Percentiles rank a stretch among this genome's conserved stretches.
phyloP scores from a whole-genome alignment of 805 yeast species.

The Wickerhamomyces alni region DNA sequence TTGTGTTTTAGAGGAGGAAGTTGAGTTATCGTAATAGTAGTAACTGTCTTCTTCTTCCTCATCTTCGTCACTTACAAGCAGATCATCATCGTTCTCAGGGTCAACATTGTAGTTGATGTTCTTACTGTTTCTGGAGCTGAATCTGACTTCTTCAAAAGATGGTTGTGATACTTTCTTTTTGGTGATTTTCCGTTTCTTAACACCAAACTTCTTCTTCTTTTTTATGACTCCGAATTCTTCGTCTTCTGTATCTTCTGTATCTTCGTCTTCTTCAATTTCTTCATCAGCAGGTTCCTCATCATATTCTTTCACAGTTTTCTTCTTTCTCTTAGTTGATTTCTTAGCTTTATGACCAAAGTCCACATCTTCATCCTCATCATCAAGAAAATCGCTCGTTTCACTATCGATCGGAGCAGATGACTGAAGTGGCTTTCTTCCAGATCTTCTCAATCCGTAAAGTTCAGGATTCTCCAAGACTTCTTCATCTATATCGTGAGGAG shows the following conservation, averaged over 20 bases:
- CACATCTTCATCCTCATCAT: conserved; percentile 20
- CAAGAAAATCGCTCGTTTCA: conserved; percentile 7
- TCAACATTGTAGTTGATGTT: conserved; percentile 77
- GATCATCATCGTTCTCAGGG: conserved; percentile 42
- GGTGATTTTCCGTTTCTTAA: conserved; percentile 13
- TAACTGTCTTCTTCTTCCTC: conserved; percentile 23
- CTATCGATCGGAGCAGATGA: conserved; percentile 14
- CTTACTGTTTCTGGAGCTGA: conserved; percentile 61
- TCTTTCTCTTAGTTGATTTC: conserved; percentile 22
- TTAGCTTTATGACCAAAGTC: conserved; percentile 11
- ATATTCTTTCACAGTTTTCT: conserved; percentile 17
- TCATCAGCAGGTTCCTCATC: conserved; percentile 15
- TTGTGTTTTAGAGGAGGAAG: conserved; percentile 22
- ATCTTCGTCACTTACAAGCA: conserved; percentile 28
- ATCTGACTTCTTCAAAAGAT: conserved; percentile 53
- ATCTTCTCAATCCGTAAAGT: conserved; percentile 76
- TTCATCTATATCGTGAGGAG: conserved; percentile 31
- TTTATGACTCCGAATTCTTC: conserved; percentile 31
- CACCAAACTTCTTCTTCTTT: conserved; percentile 20
- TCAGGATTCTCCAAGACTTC: conserved; percentile 70
- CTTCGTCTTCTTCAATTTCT: conserved; percentile 23
- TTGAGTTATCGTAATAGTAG: conserved; percentile 19
- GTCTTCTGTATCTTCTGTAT: conserved; percentile 29
- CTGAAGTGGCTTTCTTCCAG: conserved; percentile 42
- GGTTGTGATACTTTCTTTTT: conserved; percentile 17